These are phyloP conservation scores for Lactuca saligna DNA, from an alignment of 129 eudicot genomes.

Conservation along the genomic window DNA sequence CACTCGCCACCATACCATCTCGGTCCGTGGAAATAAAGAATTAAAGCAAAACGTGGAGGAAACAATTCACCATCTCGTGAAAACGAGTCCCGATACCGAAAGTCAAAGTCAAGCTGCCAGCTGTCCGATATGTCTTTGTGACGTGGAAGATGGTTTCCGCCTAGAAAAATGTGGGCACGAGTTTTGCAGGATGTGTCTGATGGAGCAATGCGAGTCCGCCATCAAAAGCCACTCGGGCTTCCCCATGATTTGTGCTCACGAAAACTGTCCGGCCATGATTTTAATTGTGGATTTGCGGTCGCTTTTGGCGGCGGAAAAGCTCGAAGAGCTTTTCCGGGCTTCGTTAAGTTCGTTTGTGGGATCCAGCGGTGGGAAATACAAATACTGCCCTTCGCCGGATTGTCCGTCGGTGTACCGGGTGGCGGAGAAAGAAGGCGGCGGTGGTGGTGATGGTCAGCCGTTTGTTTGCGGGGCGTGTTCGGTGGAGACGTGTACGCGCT, in stretches of 20 bases:
- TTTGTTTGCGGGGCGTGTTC: conserved; percentile 83
- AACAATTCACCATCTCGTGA: conserved; percentile 56
- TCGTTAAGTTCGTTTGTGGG: conserved; percentile 77
- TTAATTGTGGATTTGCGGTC: conserved; percentile 54
- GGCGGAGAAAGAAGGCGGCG: conserved; percentile 21
- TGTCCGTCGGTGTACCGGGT: conserved; percentile 78
- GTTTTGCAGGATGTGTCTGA: conserved; percentile 71
- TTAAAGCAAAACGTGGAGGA: conserved; percentile 70
- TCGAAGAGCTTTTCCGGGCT: conserved; percentile 88
- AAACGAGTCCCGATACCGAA: conserved; percentile 13
- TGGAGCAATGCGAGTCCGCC: conserved; percentile 87
- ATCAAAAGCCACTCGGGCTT: conserved; percentile 67
- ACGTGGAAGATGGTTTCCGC: conserved; percentile 61
- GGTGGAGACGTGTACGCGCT: conserved; percentile 74
- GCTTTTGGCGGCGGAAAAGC: conserved; percentile 47
- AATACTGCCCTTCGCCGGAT: conserved; percentile 96
- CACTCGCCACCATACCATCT: conserved; percentile 67
- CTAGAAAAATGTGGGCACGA: conserved; percentile 69
- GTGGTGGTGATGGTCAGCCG: conserved; percentile 31
- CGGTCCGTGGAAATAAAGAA: conserved; percentile 59
- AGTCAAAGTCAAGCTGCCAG: conserved; percentile 17
- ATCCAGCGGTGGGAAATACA: conserved; percentile 55
- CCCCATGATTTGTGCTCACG: conserved; percentile 58
- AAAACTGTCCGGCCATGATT: conserved; percentile 58
- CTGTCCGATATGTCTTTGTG: conserved; percentile 92